Evolutionary conservation across 2,329 filamentous ascomycete genomes (phyloP).

Genomic region (Colletotrichum gigasporum): DNA sequence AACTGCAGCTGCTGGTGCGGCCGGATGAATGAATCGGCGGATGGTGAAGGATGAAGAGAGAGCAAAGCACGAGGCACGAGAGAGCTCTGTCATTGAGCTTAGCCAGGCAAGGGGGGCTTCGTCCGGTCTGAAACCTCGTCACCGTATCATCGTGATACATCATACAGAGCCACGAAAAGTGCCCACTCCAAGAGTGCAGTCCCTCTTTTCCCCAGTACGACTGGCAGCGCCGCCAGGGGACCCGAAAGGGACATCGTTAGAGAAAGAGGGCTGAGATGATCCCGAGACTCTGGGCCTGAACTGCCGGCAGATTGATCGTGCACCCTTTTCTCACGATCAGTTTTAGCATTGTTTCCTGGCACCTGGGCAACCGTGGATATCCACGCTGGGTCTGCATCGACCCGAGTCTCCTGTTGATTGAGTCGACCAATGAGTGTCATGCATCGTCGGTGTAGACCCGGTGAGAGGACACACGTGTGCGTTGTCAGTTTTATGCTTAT

Average conservation of each 20-base stretch:
- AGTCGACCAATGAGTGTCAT: no score
- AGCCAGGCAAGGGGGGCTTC: conserved; percentile 9
- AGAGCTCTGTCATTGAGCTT: background rate
- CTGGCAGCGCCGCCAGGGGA: background rate
- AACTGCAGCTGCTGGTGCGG: background rate
- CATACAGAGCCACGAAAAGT: background rate
- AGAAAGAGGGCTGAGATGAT: background rate
- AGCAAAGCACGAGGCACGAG: background rate
- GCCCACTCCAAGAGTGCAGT: background rate
- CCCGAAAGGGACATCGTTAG: background rate
- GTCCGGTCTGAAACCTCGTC: conserved; percentile 26
- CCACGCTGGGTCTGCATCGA: no score
- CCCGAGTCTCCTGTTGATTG: no score
- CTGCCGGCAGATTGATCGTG: no score
- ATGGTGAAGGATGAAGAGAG: background rate
- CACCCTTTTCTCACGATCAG: no score
- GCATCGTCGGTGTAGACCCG: no score
- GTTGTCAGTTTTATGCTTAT: no score
- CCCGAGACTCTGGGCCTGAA: background rate
- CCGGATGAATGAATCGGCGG: background rate
- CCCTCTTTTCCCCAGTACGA: background rate
- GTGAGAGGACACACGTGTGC: no score
- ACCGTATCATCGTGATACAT: conserved; percentile 26
- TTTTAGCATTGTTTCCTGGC: no score
- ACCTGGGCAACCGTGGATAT: no score